Base-by-base conservation (phyloP, 768 basidiomycete genomes). In the Leccinum obscurum region DNA sequence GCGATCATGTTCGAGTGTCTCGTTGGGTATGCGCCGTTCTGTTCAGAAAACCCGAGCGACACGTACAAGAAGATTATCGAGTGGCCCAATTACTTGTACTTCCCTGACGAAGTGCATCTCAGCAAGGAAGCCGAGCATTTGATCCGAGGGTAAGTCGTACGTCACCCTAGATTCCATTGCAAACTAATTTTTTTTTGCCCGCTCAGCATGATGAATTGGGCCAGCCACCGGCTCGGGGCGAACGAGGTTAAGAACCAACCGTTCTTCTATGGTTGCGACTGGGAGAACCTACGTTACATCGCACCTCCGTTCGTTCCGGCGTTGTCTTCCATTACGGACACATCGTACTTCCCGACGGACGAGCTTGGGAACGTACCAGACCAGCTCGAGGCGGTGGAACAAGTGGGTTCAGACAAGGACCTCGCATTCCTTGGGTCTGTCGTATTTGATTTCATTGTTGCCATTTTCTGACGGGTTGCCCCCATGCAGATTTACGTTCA, bases 1-100 rank as follows among this genome's bases (percentile, higher is more conserved):
- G 95, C 96, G 6, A 98, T 99, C 74, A 97, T 95, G 87, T 99
- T 95, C 72, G 96, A 99, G 76, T 98, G 96, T 76, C 81, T 99
- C 37, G 94, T 98, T 64, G 96, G 96, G 62, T 98, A 95, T 72
- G 95, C 96, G 15, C 96, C 95, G 6, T 98, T 98, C 83, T 99
- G 96, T 76, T 87, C 94, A 4, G 95, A 98, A 71, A 94, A 93
- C 69, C 95, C 96, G 15, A 92, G 90, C 65, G 96, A 99, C 72
- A 98, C 95, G 17, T 99, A 99, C 80, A 90, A 94, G 72, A 98
- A 98, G 79, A 98, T 99, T 69, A 89, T 98, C 62, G 92, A 96
- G 60, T 99, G 96, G 96, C 85, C 86, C 48, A 85, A 85, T 62
- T 94, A 95, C 72, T 81, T 99, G 53, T 87, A 82, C 71, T 95